Conservation (phyloP, 768 basidiomycete species). For the Asterophora lycoperdoides region DNA sequence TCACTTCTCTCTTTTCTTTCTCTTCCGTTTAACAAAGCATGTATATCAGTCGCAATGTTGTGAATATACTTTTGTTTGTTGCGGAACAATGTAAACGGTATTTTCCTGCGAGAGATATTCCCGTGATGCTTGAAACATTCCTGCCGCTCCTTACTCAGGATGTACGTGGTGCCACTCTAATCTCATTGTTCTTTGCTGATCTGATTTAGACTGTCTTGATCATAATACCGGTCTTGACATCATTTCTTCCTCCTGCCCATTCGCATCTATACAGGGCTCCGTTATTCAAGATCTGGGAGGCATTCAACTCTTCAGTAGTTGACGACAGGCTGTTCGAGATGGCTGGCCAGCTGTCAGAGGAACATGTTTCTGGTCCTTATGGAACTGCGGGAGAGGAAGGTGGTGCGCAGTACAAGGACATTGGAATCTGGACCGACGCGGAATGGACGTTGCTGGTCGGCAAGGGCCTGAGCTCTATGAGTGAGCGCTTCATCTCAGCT, state of each 20-base stretch:
- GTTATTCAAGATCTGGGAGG: constrained; percentile 74
- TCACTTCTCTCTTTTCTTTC: constrained; percentile 4
- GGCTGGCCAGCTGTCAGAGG: constrained; percentile 64
- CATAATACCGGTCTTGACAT: constrained; percentile 72
- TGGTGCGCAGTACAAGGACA: constrained; percentile 66
- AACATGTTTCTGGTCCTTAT: constrained; percentile 56
- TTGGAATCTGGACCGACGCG: constrained; percentile 84
- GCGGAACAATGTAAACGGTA: constrained; percentile 73
- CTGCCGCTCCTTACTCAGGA: constrained; percentile 68
- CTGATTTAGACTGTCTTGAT: constrained; percentile 52
- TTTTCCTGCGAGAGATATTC: constrained; percentile 60
- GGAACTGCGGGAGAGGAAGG: constrained; percentile 53
- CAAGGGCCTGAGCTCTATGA: constrained; percentile 79
- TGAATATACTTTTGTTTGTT: constrained; percentile 69
- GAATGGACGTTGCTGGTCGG: constrained; percentile 83
- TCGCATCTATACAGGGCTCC: constrained; percentile 65
- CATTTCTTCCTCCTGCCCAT: constrained; percentile 69
- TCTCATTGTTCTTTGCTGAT: neutral
- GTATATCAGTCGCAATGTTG: constrained; percentile 50
- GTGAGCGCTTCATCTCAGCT: constrained; percentile 33
- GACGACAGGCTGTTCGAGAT: constrained; percentile 76
- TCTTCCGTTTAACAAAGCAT: constrained; percentile 2
- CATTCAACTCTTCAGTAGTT: constrained; percentile 67
- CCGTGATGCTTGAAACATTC: constrained; percentile 66
- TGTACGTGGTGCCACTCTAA: constrained; percentile 36